Evolutionary conservation across 805 yeast species (phyloP).

Genomic region (Candida krabiensis): DNA sequence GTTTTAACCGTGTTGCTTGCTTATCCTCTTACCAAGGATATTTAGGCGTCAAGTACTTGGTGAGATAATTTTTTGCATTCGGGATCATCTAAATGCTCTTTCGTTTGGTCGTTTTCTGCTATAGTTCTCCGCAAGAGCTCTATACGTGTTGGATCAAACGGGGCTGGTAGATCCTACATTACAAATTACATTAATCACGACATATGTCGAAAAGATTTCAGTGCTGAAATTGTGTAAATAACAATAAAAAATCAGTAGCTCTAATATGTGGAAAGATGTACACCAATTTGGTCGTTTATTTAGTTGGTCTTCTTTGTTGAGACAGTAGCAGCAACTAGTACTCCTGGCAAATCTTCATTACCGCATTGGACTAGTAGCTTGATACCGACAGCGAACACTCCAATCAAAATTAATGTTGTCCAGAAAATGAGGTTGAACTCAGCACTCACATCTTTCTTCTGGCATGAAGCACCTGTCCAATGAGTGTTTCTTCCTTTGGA

Average conservation of each 20-base stretch:
- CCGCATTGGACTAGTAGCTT: slow-evolving; percentile 56
- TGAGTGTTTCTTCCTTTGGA: slow-evolving; percentile 45
- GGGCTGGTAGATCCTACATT: slow-evolving; percentile 75
- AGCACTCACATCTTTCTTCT: slow-evolving; percentile 64
- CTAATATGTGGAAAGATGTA: not conserved
- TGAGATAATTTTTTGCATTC: slow-evolving; percentile 48
- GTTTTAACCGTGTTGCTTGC: slow-evolving; percentile 69
- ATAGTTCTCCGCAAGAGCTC: slow-evolving; percentile 12
- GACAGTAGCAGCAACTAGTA: slow-evolving; percentile 58
- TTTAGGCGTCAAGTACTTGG: slow-evolving; percentile 72
- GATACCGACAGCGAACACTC: slow-evolving; percentile 49
- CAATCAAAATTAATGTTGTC: slow-evolving; percentile 52
- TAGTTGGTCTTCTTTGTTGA: slow-evolving; percentile 38
- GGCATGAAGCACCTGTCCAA: slow-evolving; percentile 62
- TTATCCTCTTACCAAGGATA: slow-evolving; percentile 37
- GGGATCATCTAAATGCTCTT: slow-evolving; percentile 71
- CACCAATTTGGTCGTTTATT: slow-evolving; percentile 1
- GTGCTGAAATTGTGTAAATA: not conserved
- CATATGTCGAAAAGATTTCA: not conserved
- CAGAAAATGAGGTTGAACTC: slow-evolving; percentile 70
- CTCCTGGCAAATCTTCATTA: slow-evolving; percentile 65
- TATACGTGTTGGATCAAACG: slow-evolving; percentile 30
- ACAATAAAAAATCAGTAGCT: not conserved
- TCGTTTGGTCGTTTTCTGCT: slow-evolving; percentile 38
- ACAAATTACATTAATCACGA: not conserved